phyloP scores from a whole-genome alignment of 2,329 filamentous ascomycete species.

The Neurospora crassa region DNA sequence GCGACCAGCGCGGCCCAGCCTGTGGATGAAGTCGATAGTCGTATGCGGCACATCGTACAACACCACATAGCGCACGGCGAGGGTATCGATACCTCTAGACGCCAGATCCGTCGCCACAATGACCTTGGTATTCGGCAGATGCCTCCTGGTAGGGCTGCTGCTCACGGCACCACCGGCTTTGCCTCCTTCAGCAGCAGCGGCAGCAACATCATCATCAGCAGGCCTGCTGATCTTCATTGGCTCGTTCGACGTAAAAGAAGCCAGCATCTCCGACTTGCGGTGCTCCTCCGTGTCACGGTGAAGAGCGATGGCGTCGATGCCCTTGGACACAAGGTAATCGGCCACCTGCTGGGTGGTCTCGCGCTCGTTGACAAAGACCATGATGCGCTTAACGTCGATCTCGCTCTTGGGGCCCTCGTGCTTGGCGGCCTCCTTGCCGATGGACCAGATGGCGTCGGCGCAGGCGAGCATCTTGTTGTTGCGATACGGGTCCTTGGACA shows the following conservation, averaged over 20 bases:
- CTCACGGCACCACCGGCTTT: conserved; percentile 1
- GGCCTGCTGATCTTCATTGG: conserved; percentile 24
- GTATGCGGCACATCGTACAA: conserved; percentile 97
- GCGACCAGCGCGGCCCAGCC: conserved; percentile 79
- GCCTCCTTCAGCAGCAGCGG: background rate
- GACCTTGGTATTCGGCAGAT: conserved; percentile 70
- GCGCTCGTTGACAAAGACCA: conserved; percentile 95
- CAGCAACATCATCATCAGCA: background rate
- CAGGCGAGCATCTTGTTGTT: conserved; percentile 91
- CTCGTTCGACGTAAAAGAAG: conserved; percentile 55
- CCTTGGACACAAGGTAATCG: conserved; percentile 69
- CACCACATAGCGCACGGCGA: conserved; percentile 84
- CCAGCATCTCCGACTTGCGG: conserved; percentile 67
- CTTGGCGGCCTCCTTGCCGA: conserved; percentile 63
- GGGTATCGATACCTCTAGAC: conserved; percentile 86
- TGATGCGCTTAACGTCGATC: conserved; percentile 68
- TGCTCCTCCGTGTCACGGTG: conserved; percentile 75
- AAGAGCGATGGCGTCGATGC: conserved; percentile 78
- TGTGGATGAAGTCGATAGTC: conserved; percentile 96
- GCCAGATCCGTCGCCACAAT: conserved; percentile 91
- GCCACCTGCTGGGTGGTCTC: conserved; percentile 78
- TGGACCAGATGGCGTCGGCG: conserved; percentile 88
- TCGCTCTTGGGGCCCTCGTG: conserved; percentile 48
- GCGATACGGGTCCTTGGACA: conserved; percentile 83
- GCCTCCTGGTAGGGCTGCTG: conserved; percentile 1